phyloP scores from a whole-genome alignment of 345 rosid species.

The Turnera subulata region DNA sequence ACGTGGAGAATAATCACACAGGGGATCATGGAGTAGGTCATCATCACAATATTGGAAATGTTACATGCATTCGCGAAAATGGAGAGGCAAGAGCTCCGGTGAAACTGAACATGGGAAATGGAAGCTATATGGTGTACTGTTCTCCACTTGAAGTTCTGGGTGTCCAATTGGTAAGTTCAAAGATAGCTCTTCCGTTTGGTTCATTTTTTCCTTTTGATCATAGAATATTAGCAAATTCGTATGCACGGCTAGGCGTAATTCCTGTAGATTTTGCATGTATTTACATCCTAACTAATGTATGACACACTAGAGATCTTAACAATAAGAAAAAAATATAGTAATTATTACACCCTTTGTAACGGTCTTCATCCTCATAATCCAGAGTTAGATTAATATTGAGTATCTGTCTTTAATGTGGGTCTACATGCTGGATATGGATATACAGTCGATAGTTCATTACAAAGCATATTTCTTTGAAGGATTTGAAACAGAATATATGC shows the following conservation, averaged over 20 bases:
- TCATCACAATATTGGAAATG: background rate
- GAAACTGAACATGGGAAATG: conserved; percentile 11
- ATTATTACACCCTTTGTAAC: no score
- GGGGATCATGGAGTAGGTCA: background rate
- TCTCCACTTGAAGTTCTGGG: conserved; percentile 29
- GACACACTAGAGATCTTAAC: no score
- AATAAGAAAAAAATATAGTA: no score
- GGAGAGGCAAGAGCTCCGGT: background rate
- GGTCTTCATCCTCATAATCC: no score
- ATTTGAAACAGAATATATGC: no score
- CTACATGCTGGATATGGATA: no score
- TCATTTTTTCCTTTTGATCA: background rate
- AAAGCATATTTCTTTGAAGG: no score
- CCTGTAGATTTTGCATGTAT: background rate
- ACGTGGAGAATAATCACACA: background rate
- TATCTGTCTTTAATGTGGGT: no score
- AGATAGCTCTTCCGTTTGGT: background rate
- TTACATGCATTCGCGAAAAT: conserved; percentile 19
- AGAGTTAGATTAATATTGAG: no score
- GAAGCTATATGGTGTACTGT: conserved; percentile 23
- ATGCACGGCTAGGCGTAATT: no score
- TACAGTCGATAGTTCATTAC: no score
- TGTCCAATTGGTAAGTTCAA: conserved; percentile 30
- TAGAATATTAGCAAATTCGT: background rate
- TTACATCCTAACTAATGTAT: no score